Evolutionary conservation across 192 early-diverging fungal genomes (phyloP).

Genomic region (Mortierella alpina): DNA sequence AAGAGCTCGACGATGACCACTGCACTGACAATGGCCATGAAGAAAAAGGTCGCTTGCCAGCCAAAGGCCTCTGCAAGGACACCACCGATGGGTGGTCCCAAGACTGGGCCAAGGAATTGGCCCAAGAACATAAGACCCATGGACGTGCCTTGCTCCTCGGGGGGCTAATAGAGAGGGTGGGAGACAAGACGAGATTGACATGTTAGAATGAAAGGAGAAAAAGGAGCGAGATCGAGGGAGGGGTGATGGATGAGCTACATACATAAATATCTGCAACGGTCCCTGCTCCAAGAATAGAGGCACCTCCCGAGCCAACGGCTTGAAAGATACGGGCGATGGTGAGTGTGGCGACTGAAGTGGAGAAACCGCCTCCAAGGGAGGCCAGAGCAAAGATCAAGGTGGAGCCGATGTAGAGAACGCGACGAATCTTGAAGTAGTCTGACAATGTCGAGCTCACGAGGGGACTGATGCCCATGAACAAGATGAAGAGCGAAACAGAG

Average conservation of each 20-base stretch:
- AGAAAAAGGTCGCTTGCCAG: slow-evolving; percentile 61
- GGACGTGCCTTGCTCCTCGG: slow-evolving; percentile 49
- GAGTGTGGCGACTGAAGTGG: slow-evolving; percentile 42
- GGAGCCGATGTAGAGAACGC: slow-evolving; percentile 56
- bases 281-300: slow-evolving; percentile 59
- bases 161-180: slow-evolving; percentile 10
- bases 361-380: slow-evolving; percentile 55
- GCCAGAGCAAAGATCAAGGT: slow-evolving; percentile 55
- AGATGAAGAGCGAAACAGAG: slow-evolving; percentile 58
- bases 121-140: slow-evolving; percentile 53
- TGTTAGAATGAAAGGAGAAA: not conserved
- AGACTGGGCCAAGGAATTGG: slow-evolving; percentile 45
- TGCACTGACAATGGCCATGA: slow-evolving; percentile 52
- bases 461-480: slow-evolving; percentile 65
- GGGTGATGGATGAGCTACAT: not conserved
- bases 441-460: slow-evolving; percentile 58
- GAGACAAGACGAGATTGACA: not conserved
- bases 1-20: slow-evolving; percentile 47
- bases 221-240: not conserved
- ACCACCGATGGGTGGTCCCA: slow-evolving; percentile 60
- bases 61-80: slow-evolving; percentile 51
- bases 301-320: slow-evolving; percentile 56
- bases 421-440: slow-evolving; percentile 56
- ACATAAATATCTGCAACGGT: slow-evolving; percentile 55
- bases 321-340: slow-evolving; percentile 59